phyloP scores from a whole-genome alignment of 176 grass and related monocot genomes.

The Miscanthus lutarioriparius region DNA sequence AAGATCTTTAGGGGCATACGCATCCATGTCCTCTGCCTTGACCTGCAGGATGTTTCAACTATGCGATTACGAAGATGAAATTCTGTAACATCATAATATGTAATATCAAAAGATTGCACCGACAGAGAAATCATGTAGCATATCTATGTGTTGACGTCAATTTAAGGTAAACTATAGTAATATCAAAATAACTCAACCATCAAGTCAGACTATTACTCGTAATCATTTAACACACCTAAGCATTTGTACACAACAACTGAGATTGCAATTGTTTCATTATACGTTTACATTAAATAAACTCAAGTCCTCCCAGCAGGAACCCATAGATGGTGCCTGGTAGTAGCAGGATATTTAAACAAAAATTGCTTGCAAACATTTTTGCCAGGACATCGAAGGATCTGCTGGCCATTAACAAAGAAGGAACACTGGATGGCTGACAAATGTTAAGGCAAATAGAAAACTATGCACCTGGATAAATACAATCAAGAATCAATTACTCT shows the following conservation, averaged over 20 bases:
- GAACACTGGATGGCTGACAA: background rate
- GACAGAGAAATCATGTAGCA: conserved; percentile 1
- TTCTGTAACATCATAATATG: conserved; percentile 16
- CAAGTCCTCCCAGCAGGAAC: background rate
- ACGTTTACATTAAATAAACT: conserved; percentile 1
- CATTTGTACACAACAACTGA: background rate
- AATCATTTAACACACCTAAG: conserved; percentile 17
- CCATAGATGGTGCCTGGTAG: background rate
- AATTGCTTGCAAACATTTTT: background rate
- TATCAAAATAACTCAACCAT: conserved; percentile 19
- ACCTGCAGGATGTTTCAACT: conserved; percentile 53
- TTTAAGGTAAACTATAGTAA: background rate
- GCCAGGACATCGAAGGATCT: background rate
- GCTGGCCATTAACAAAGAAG: conserved; percentile 4
- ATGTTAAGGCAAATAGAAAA: background rate
- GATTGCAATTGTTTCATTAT: conserved; percentile 2
- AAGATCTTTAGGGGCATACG: conserved; percentile 91
- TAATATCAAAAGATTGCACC: conserved; percentile 21
- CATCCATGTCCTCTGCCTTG: conserved; percentile 96
- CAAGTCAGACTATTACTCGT: conserved; percentile 23
- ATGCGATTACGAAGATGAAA: conserved; percentile 33
- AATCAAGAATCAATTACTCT: conserved; percentile 32
- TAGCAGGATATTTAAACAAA: background rate
- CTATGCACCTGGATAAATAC: background rate
- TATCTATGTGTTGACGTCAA: background rate